Evolutionary conservation across 1,284 basidiomycete species (phyloP), one percentile per base, ranked within the genome.

Genomic region (Inonotus obliquus): DNA sequence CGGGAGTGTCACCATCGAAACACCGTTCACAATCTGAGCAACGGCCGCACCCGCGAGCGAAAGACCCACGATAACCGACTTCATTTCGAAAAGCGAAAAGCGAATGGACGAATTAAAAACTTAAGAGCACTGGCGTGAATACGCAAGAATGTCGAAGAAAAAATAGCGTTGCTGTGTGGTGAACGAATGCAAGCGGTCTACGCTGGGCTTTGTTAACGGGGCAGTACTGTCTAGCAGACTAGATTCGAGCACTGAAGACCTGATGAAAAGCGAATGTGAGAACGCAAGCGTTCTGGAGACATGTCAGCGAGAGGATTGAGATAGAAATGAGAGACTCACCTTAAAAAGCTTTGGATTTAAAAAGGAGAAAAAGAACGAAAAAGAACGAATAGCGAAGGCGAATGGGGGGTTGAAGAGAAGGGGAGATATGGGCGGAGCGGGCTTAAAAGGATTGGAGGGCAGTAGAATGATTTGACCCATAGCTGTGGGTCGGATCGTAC

Each of bases 111-210:
- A 35, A 39, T 44, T 27, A 27, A 35, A 39, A 27, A 17, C 58
- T 57, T 53, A 63, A 37, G 54, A 59, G 65, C 60, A 59, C 27
- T 61, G 54, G 63, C 65, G 66, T 65, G 35, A 52, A 44, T 32
- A 54, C 73, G 71, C 70, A 66, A 68, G 69, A 68, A 69, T 70
- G 69, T 69, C 69, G 74, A 74, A 76, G 72, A 71, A 67, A 70
- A 37, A 35, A 9, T 32, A 32, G 32, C 9, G 9, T 44, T 21
- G 41, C 41, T 17, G 73, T 73, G 72, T 69, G 69, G 70, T 67
- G 74, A 75, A 75, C 54, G 69, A 74, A 75, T 73, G 71, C 66
- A 44, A 85, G 86, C 86, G 86, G 76, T 89, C 85, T 83, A 88
- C 86, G 86, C 86, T 85, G 76, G 73, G 71, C 70, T 65, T 69